Conservation (phyloP, 257 asterid genomes). For the Cruciata laevipes region DNA sequence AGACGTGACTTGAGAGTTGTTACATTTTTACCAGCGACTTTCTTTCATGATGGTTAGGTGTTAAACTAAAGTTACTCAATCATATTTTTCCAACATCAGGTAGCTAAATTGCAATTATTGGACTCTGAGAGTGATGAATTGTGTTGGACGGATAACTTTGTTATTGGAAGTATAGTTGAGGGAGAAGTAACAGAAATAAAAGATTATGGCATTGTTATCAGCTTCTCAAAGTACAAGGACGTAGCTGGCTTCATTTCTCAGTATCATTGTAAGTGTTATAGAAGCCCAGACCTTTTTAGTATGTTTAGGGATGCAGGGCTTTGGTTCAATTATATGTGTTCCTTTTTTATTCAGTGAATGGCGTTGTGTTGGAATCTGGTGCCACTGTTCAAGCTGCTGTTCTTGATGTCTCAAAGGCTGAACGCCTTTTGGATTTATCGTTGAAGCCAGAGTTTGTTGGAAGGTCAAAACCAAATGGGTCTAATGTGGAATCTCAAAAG, state of each 20-base stretch:
- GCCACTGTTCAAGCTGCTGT: slow-evolving; percentile 60
- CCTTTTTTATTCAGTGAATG: slow-evolving; percentile 50
- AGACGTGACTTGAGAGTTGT: background rate
- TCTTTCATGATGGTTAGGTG: background rate
- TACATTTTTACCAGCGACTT: background rate
- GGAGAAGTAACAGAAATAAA: slow-evolving; percentile 73
- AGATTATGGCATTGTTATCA: slow-evolving; percentile 75
- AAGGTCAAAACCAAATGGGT: slow-evolving; percentile 32
- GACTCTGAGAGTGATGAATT: slow-evolving; percentile 42
- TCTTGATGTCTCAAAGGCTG: slow-evolving; percentile 84
- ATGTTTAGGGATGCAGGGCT: background rate
- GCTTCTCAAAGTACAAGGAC: slow-evolving; percentile 55
- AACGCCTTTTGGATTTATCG: slow-evolving; percentile 83
- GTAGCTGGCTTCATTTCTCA: slow-evolving; percentile 84
- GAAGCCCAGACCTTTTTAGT: background rate
- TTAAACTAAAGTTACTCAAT: slow-evolving; percentile 7
- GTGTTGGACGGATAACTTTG: slow-evolving; percentile 56
- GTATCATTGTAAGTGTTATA: slow-evolving; percentile 56
- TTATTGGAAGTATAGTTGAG: slow-evolving; percentile 51
- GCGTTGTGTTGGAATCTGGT: slow-evolving; percentile 38
- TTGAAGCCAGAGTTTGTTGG: slow-evolving; percentile 60
- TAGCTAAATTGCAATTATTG: slow-evolving; percentile 58
- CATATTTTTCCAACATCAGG: slow-evolving; percentile 35
- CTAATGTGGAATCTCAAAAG: slow-evolving; percentile 29
- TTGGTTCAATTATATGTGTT: background rate